Evolutionary conservation across 768 basidiomycete genomes (phyloP).

Genomic region (Lactifluus volemus): DNA sequence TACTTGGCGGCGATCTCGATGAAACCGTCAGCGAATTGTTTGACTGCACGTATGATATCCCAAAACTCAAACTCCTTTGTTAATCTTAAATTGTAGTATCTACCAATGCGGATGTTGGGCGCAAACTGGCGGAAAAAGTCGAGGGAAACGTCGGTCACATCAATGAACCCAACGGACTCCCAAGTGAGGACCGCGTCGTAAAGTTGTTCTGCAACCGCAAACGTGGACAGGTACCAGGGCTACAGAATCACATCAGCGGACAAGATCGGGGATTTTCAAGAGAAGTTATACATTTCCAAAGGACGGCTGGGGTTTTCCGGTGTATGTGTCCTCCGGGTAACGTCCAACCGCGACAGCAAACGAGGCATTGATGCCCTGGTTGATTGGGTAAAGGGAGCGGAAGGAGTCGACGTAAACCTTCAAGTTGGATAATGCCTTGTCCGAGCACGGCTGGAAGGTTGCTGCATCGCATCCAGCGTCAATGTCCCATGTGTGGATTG

Average conservation of each 20-base stretch:
- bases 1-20: conserved; percentile 46
- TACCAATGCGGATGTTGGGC: conserved; percentile 41
- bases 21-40: conserved; percentile 59
- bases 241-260: conserved; percentile 22
- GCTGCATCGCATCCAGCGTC: conserved; percentile 60
- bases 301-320: conserved; percentile 22
- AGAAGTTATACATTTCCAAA: conserved; percentile 47
- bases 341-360: conserved; percentile 63
- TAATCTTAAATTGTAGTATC: no score
- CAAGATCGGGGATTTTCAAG: neutral
- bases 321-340: conserved; percentile 71
- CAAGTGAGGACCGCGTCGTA: conserved; percentile 65
- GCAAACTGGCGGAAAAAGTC: conserved; percentile 62
- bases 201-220: conserved; percentile 71
- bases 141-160: conserved; percentile 53
- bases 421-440: conserved; percentile 63
- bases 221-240: conserved; percentile 71
- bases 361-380: conserved; percentile 44
- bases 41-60: conserved; percentile 40
- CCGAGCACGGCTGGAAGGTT: conserved; percentile 82
- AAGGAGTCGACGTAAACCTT: conserved; percentile 69
- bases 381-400: conserved; percentile 58
- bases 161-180: conserved; percentile 41
- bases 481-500: conserved; percentile 71
- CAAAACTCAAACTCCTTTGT: no score